Evolutionary conservation across 352 stramenopile species (phyloP).

Genomic region (Blastocystis sp.): DNA sequence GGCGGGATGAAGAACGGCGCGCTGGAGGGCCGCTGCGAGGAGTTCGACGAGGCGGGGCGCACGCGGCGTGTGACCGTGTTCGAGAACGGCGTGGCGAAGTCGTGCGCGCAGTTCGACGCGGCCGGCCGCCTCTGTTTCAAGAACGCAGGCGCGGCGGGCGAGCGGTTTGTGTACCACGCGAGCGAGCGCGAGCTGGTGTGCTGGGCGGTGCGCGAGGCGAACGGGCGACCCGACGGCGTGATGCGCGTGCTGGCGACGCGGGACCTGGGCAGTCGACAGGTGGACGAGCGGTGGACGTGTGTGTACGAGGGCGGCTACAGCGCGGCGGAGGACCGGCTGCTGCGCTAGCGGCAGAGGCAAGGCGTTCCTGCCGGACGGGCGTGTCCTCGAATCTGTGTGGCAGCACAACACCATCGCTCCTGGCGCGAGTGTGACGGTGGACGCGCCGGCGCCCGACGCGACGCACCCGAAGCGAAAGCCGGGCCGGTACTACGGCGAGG

Average conservation of each 20-base stretch:
- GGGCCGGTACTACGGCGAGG: background rate
- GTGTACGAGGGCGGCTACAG: slow-evolving; percentile 35
- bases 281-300: background rate
- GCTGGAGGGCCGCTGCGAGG: background rate
- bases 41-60: background rate
- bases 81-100: background rate
- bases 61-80: background rate
- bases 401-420: background rate
- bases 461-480: background rate
- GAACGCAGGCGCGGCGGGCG: background rate
- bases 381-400: slow-evolving; percentile 24
- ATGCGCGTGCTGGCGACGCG: background rate
- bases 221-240: background rate
- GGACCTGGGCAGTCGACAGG: background rate
- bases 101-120: slow-evolving; percentile 3
- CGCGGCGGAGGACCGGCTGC: background rate
- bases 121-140: background rate
- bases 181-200: background rate
- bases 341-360: background rate
- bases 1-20: background rate
- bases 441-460: background rate
- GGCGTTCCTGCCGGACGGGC: slow-evolving; percentile 15
- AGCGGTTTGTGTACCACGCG: background rate
- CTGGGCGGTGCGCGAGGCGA: background rate
- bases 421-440: background rate